Evolutionary conservation across 148 eudicot species (phyloP).

Genomic region (Hydrangea macrophylla): DNA sequence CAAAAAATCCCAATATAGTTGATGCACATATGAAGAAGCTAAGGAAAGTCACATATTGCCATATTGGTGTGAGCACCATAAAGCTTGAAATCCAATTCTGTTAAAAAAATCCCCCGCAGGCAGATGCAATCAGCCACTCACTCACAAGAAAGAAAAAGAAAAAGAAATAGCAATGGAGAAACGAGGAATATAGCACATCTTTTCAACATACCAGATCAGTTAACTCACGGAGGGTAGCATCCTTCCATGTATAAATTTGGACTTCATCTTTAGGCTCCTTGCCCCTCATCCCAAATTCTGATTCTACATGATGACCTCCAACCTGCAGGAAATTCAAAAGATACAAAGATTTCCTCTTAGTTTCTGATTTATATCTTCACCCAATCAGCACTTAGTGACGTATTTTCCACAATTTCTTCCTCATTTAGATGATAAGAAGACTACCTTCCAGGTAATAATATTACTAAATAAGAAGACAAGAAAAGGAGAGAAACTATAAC

Average conservation of each 20-base stretch:
- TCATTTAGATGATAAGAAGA: not conserved
- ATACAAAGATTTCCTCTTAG: not conserved
- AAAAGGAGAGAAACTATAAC: no score
- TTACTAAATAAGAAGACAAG: no score
- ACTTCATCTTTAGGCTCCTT: constrained; percentile 98
- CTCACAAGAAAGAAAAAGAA: not conserved
- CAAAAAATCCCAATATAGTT: no score
- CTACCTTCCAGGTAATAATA: not conserved
- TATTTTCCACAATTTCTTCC: constrained; percentile 1
- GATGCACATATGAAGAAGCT: no score
- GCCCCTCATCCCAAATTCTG: constrained; percentile 81
- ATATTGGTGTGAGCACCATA: no score
- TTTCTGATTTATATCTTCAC: not conserved
- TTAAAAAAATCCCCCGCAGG: no score
- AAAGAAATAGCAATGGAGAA: not conserved
- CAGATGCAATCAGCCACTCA: no score
- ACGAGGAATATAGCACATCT: not conserved
- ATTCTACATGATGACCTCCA: constrained; percentile 81
- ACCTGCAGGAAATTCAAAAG: constrained; percentile 35
- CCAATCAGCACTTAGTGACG: not conserved
- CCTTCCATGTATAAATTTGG: constrained; percentile 98
- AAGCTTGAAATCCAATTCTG: no score
- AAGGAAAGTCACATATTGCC: no score
- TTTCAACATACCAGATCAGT: constrained; percentile 78
- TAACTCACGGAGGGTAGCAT: constrained; percentile 91